Evolutionary conservation across 2,329 filamentous ascomycete species (phyloP), one percentile per base, ranked within the genome.

Genomic region (Claviceps monticola): DNA sequence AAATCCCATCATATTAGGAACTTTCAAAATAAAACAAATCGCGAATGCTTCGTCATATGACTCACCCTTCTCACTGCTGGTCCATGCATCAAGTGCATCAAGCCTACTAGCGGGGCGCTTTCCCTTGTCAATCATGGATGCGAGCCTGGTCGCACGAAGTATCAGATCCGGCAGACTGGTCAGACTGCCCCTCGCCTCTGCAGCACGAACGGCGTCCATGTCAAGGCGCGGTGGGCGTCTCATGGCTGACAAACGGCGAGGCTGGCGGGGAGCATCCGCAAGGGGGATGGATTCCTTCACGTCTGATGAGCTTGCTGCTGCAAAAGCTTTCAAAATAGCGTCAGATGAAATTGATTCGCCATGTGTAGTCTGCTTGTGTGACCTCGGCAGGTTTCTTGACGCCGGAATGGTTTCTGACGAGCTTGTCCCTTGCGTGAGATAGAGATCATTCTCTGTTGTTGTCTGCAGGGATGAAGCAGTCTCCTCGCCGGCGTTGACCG

Each of bases 111-210:
- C 78, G 29, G 80, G 80, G 57, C 80, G 71, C 56, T 72, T 83
- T 13, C 91, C 91, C 57, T 83, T 83, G 60, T 97, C 91, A 53
- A 98, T 82, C 67, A 95, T 89, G 0, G 87, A 80, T 16, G 90
- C 91, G 39, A 97, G 72, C 57, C 81, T 82, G 0, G 91, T 97
- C 11, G 93, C 93, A 59, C 93, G 80, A 61, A 82, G 78, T 58
- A 98, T 97, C 54, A 98, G 71, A 64, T 97, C 93, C 0, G 90
- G 86, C 54, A 98, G 71, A 67, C 90, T 96, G 1, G 93, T 97
- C 56, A 95, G 74, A 64, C 90, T 96, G 4, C 88, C 90, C 61
- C 93, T 80, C 1, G 84, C 80, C 66, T 96, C 88, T 16, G 87
- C 86, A 49, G 84, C 82, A 57, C 82, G 79, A 3, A 95, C 86